Percentiles rank a stretch among this genome's conserved stretches.
Conservation (phyloP, 305 asterid genomes). For the Fraxinus nigra region DNA sequence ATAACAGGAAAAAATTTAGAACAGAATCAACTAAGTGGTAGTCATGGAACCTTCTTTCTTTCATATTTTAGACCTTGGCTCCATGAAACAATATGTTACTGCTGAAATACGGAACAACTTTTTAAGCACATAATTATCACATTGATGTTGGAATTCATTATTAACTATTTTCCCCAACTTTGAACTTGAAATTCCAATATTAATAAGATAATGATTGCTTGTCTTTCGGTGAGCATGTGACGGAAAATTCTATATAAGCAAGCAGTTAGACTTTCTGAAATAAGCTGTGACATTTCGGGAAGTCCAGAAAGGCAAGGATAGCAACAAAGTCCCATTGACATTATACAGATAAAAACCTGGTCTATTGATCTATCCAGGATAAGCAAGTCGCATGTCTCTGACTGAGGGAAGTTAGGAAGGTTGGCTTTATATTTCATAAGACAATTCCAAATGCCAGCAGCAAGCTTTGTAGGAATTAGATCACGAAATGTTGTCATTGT, state of each 20-base stretch:
- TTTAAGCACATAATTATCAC: neutral
- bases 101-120: neutral
- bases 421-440: conserved; percentile 81
- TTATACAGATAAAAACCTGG: conserved; percentile 56
- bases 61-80: neutral
- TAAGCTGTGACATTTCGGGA: neutral
- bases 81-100: neutral
- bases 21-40: neutral
- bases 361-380: conserved; percentile 95
- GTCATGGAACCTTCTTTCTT: neutral
- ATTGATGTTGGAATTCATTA: neutral
- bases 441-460: conserved; percentile 92
- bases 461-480: conserved; percentile 95
- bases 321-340: neutral
- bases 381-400: conserved; percentile 97
- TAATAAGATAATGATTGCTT: neutral
- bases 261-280: neutral
- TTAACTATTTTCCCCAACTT: neutral
- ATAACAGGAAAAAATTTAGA: neutral
- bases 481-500: conserved; percentile 96
- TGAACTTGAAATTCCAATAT: neutral
- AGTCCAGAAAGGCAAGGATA: neutral
- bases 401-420: conserved; percentile 79
- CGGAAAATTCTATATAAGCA: neutral
- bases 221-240: neutral